Percentiles rank a stretch among this genome's conserved stretches.
Evolutionary conservation across 306 rosid genomes (phyloP).

Genomic region (Cicer cuneatum): DNA sequence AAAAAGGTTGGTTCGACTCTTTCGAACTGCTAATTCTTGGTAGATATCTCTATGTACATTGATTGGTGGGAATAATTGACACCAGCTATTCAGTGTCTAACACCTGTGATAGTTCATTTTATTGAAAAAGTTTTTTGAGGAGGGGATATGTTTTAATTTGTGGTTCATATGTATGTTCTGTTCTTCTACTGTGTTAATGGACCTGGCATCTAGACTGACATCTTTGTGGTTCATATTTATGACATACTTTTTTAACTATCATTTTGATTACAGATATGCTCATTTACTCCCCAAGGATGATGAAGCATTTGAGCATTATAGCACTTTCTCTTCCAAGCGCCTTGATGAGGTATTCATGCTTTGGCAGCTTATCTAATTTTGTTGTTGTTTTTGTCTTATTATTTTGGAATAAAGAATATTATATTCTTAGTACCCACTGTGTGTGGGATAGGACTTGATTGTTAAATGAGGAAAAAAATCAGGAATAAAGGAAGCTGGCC

Average conservation of each 20-base stretch:
- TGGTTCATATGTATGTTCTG: conserved; percentile 12
- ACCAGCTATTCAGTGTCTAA: no score
- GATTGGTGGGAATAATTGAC: background rate
- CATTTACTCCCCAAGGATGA: conserved; percentile 90
- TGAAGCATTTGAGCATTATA: conserved; percentile 91
- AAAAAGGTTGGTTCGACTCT: background rate
- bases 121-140: no score
- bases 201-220: conserved; percentile 29
- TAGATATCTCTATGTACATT: background rate
- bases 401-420: background rate
- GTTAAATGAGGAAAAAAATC: background rate
- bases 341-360: conserved; percentile 84
- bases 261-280: conserved; percentile 64
- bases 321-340: conserved; percentile 75
- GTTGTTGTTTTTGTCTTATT: conserved; percentile 4
- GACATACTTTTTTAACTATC: conserved; percentile 16
- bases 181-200: conserved; percentile 11
- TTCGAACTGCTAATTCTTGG: conserved; percentile 17
- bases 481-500: background rate
- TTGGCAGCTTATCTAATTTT: conserved; percentile 22
- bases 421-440: background rate
- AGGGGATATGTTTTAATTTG: no score
- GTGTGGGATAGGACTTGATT: background rate
- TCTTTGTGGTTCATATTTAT: conserved; percentile 22
- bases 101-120: no score